Conservation (phyloP, 1,284 basidiomycete genomes). For the Trametes sp. region DNA sequence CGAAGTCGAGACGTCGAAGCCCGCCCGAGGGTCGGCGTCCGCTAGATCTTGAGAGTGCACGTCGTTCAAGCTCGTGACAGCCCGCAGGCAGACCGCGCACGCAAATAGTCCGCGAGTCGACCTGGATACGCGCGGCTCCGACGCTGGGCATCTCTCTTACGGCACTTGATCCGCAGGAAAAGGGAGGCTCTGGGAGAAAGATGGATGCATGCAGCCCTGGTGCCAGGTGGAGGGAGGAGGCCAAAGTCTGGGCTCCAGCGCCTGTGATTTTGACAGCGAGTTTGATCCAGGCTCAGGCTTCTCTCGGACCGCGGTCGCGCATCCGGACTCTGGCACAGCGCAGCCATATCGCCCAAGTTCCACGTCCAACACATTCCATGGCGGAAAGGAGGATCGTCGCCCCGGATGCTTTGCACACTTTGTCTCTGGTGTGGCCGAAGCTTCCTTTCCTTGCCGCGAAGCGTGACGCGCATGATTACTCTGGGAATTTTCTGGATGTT, state of each 20-base stretch:
- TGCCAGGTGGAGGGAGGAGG: not conserved
- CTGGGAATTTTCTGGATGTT: not conserved
- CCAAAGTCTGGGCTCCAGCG: not conserved
- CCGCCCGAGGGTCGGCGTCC: not conserved
- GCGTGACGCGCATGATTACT: not conserved
- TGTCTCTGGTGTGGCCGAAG: not conserved
- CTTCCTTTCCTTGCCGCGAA: not conserved
- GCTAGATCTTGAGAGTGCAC: not conserved
- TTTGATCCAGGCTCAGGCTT: not conserved
- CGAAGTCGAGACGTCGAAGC: conserved; percentile 19
- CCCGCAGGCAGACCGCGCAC: not conserved
- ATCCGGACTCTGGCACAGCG: not conserved
- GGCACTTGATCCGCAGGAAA: conserved; percentile 12
- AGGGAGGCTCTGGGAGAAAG: not conserved
- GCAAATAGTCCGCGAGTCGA: not conserved
- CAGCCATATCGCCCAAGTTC: not conserved
- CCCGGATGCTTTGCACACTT: not conserved
- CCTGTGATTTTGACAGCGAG: conserved; percentile 5
- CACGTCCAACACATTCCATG: not conserved
- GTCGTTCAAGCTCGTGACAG: conserved; percentile 5
- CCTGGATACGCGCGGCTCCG: not conserved
- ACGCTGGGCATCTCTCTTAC: not conserved
- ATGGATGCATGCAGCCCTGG: too few relatives aligned
- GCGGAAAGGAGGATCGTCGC: conserved; percentile 1
- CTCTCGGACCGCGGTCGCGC: not conserved